Percentiles rank a stretch among this genome's conserved stretches.
Conservation (phyloP, 2,329 filamentous ascomycete species). For the Aphanoascus verrucosus region DNA sequence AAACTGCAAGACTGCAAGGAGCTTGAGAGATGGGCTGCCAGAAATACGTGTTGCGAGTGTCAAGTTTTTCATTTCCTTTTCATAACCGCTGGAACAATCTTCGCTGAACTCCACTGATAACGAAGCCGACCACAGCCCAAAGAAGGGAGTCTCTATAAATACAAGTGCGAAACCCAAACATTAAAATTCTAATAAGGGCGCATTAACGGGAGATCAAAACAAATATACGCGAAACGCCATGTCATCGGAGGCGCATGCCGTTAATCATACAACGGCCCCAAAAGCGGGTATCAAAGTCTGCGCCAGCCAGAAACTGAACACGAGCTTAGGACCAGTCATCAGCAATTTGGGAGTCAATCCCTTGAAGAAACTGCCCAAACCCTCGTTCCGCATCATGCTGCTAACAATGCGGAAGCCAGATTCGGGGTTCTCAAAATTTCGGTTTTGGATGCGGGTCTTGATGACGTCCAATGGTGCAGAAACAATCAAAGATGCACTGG, state of each 20-base stretch:
- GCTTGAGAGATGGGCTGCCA: background rate
- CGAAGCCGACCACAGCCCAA: background rate
- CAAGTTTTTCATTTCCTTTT: background rate
- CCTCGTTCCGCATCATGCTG: constrained; percentile 91
- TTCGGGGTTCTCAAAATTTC: constrained; percentile 97
- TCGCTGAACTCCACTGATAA: constrained; percentile 3
- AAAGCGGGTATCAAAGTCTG: constrained; percentile 96
- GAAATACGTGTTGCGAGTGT: background rate
- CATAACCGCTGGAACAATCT: background rate
- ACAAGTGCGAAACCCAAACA: constrained; percentile 4
- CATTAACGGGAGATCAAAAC: background rate
- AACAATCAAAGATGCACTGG: constrained; percentile 86
- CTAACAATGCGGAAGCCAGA: constrained; percentile 81
- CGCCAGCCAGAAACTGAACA: constrained; percentile 99
- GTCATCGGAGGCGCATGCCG: background rate
- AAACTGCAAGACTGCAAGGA: too few species aligned
- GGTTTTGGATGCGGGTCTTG: constrained; percentile 97
- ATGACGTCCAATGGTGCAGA: constrained; percentile 95
- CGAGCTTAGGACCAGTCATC: constrained; percentile 97
- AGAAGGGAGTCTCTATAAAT: constrained; percentile 10
- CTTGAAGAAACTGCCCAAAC: constrained; percentile 86
- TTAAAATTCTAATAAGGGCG: constrained; percentile 4
- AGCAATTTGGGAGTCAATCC: constrained; percentile 91
- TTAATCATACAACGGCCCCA: constrained; percentile 50
- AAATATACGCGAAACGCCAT: constrained; percentile 3